phyloP scores from a whole-genome alignment of 768 basidiomycete species.

The Cystobasidium ongulense region DNA sequence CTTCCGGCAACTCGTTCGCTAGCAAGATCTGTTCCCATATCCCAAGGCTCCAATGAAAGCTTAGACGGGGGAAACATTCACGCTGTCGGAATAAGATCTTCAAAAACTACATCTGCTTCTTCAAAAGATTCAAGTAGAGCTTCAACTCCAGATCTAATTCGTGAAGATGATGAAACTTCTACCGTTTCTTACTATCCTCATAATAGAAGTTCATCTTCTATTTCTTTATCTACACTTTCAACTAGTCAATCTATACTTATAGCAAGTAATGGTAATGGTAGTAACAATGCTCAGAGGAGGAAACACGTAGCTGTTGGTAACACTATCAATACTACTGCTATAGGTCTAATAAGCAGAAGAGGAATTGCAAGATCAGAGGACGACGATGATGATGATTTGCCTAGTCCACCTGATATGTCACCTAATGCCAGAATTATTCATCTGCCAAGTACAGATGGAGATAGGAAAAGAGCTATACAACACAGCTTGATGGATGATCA shows the following conservation, averaged over 20 bases:
- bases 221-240: neutral
- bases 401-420: neutral
- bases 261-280: neutral
- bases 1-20: neutral
- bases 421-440: neutral
- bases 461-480: too few relatives aligned
- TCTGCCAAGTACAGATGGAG: too few relatives aligned
- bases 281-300: neutral
- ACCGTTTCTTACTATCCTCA: neutral
- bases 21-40: neutral
- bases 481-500: too few relatives aligned
- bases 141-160: constrained; percentile 8
- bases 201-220: neutral
- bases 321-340: neutral
- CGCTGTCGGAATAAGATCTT: neutral
- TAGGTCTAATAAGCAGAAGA: neutral
- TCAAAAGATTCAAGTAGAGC: neutral
- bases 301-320: neutral
- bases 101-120: neutral
- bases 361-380: neutral
- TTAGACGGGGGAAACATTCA: neutral
- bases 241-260: neutral
- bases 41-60: neutral
- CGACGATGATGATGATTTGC: neutral
- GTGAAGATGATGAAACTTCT: constrained; percentile 16